Evolutionary conservation across 768 basidiomycete genomes (phyloP).

Genomic region (Collybia sordida): DNA sequence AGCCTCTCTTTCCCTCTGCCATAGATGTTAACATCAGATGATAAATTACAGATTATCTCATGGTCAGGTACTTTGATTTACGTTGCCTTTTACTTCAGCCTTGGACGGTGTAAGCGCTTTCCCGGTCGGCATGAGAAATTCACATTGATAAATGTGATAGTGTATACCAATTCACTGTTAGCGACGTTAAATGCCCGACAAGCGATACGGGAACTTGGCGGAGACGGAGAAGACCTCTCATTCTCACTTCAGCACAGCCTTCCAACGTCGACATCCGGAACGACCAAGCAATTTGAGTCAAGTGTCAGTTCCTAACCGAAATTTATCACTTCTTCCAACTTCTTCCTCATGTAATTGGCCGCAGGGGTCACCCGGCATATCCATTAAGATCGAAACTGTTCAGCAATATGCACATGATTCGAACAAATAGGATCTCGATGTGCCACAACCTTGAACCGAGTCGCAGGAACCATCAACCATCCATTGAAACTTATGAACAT

Average conservation of each 20-base stretch:
- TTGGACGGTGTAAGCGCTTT: conserved; percentile 43
- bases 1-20: no score
- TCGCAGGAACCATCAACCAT: no score
- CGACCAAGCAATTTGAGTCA: conserved; percentile 26
- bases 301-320: conserved; percentile 18
- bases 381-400: conserved; percentile 65
- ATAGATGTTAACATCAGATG: no score
- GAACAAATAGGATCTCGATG: conserved; percentile 16
- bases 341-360: not conserved
- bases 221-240: conserved; percentile 44
- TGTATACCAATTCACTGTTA: conserved; percentile 55
- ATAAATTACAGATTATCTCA: no score
- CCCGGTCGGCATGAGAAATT: no score
- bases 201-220: conserved; percentile 41
- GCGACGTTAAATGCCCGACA: conserved; percentile 52
- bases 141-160: conserved; percentile 20
- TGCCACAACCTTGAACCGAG: conserved; percentile 2
- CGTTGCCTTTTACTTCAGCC: conserved; percentile 57
- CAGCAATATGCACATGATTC: conserved; percentile 47
- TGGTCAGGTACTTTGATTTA: conserved; percentile 53
- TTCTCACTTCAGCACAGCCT: conserved; percentile 45
- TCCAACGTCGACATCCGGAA: conserved; percentile 34
- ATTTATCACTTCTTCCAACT: no score
- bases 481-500: no score
- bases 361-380: conserved; percentile 49